These are phyloP conservation scores for Pneumocystis jirovecii DNA, from an alignment of 1,139 yeast genomes.

Conservation along the genomic window DNA sequence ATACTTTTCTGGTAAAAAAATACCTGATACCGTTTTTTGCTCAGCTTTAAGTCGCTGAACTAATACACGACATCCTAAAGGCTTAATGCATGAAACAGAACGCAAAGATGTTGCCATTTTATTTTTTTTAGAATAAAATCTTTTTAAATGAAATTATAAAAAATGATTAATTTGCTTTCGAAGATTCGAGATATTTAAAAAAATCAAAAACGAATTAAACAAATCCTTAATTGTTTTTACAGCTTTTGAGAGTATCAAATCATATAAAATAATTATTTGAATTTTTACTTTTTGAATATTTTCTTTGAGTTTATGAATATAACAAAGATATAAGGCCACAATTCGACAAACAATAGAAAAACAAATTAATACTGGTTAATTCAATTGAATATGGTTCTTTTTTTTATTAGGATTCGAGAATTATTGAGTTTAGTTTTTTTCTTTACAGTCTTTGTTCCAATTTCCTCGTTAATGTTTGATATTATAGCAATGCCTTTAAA, in stretches of 20 bases:
- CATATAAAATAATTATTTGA: neutral
- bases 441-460: neutral
- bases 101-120: slow-evolving; percentile 46
- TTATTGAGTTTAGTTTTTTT: neutral
- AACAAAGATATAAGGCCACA: neutral
- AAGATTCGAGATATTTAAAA: neutral
- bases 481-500: neutral
- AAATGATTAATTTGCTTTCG: neutral
- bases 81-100: slow-evolving; percentile 75
- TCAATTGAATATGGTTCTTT: neutral
- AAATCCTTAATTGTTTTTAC: neutral
- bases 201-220: neutral
- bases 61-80: slow-evolving; percentile 86
- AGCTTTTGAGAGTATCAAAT: neutral
- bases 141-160: neutral
- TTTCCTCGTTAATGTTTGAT: neutral
- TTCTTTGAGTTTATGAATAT: neutral
- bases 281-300: neutral
- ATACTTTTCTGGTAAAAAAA: slow-evolving; percentile 91
- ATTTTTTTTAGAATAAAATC: neutral
- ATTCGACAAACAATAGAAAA: neutral
- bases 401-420: neutral
- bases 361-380: neutral
- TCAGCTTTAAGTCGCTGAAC: slow-evolving; percentile 82
- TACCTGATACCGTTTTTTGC: slow-evolving; percentile 81